These are phyloP conservation scores for Xylaria curta DNA, from an alignment of 495 filamentous ascomycete species.

Conservation along the genomic window DNA sequence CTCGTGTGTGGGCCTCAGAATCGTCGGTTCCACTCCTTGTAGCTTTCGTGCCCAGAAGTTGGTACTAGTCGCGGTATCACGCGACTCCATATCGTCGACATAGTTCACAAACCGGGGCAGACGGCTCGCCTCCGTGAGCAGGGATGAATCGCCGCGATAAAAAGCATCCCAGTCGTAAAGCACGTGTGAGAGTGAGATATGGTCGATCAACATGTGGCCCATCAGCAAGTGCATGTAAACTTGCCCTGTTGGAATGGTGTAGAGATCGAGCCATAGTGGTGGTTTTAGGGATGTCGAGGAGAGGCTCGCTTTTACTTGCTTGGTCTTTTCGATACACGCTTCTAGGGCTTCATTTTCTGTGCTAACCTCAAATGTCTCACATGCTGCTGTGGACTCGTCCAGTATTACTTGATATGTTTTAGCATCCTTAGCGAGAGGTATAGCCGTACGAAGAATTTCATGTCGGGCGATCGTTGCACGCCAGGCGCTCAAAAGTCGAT, in stretches of 20 bases:
- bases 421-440: conserved; percentile 10
- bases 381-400: neutral
- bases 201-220: conserved; percentile 17
- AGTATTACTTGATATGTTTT: conserved; percentile 5
- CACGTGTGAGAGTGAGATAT: conserved; percentile 14
- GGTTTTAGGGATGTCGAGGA: conserved; percentile 5
- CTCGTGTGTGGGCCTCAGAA: neutral
- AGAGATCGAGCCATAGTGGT: conserved; percentile 8
- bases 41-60: conserved; percentile 9
- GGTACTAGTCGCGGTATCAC: neutral
- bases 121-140: neutral
- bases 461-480: conserved; percentile 6
- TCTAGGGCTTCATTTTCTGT: neutral
- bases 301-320: conserved; percentile 7
- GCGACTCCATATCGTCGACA: conserved; percentile 12
- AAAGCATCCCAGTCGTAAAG: conserved; percentile 13
- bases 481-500: conserved; percentile 9
- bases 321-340: conserved; percentile 1
- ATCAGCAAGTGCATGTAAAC: conserved; percentile 16
- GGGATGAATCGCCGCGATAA: conserved; percentile 3
- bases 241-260: conserved; percentile 2
- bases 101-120: conserved; percentile 5
- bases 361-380: neutral
- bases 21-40: neutral
- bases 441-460: conserved; percentile 9